Base-by-base conservation (phyloP, 2,329 filamentous ascomycete genomes). In the Sporothrix protearum region DNA sequence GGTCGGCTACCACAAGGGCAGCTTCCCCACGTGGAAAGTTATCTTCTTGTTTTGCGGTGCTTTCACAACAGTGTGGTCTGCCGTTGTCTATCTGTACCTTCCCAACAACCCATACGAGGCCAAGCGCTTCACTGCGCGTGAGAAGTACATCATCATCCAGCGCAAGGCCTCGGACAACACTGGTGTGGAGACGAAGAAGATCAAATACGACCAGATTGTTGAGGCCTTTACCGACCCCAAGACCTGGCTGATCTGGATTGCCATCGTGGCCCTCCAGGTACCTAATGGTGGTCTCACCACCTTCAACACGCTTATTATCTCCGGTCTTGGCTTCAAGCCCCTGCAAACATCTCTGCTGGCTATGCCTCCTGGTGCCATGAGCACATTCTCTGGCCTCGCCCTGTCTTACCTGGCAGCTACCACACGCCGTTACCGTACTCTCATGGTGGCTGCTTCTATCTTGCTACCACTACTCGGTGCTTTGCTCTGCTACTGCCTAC, bases 391-490 rank as follows among this genome's bases (percentile, higher is more conserved):
- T 6, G 74, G 73, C 36, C 66, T 76, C 10, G 73, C 71, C 59
- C 69, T 77, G 30, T 74, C 76, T 28, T 71, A 64, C 63, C 33
- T 74, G 4, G 71, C 71, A 42, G 73, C 71, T 59, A 70, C 59
- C 53, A 74, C 73, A 16, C 73, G 59, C 75, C 70, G 61, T 14
- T 74, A 69, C 53, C 73, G 73, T 36, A 72, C 73, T 0, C 33
- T 75, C 72, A 73, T 79, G 47, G 75, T 82, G 1, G 71, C 80
- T 1, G 75, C 77, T 0, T 78, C 76, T 2, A 79, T 79, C 64
- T 71, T 80, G 45, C 76, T 77, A 0, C 80, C 80, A 3, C 77
- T 81, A 14, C 73, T 81, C 7, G 76, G 78, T 30, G 76, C 80
- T 0, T 76, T 80, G 8, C 73, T 82, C 63, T 81, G 80, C 68